Base-by-base conservation (phyloP, 441 rosid genomes). In the Syzygium syzygioides region DNA sequence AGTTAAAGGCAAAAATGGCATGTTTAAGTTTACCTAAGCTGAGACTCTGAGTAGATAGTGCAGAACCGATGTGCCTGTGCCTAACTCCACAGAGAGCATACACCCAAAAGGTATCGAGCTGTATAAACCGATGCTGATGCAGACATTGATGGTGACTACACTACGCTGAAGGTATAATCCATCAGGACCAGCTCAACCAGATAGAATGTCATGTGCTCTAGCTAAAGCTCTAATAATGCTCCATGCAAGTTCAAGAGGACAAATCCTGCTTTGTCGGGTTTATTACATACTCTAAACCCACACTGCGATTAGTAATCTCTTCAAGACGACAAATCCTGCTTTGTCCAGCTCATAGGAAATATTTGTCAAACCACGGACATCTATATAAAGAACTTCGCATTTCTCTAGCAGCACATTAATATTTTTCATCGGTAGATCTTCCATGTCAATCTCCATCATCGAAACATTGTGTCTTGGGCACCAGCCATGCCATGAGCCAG, bases 401-500 rank as follows among this genome's bases (percentile, higher is more conserved):
- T 60, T 28, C 66, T 60, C 66, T 57, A 25, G 32, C 66, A 60
- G 66, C 30, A 5, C 32, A 60, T 28, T 13, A 60, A 5, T 26
- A 5, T 28, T 28, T 60, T 60, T 60, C 9, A 0, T 60, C 66
- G 5, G 9, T 2, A 13, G 66, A 60, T 60, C 66, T 60, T 28
- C 30, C 66, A 0, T 9, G 2, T 60, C 15, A 28, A 60, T 60
- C 30, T 60, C 32, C 17, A 60, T 60, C 0, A 0, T 0, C 66
- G 13, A 28, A n/a, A 5, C 4, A 0, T 60, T 28, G 17, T 0
- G 0, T 12, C 0, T 5, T 5, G 30, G 8, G 64, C 32, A 0
- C 7, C 7, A 26, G 0, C 0, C 30, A 2, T 1, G 0, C 64
- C 64, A 59, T 59, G 30, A 4, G 30, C 64, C 0, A 2, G 64